Evolutionary conservation across 768 basidiomycete species (phyloP).

Genomic region (Filobasidium wieringae): DNA sequence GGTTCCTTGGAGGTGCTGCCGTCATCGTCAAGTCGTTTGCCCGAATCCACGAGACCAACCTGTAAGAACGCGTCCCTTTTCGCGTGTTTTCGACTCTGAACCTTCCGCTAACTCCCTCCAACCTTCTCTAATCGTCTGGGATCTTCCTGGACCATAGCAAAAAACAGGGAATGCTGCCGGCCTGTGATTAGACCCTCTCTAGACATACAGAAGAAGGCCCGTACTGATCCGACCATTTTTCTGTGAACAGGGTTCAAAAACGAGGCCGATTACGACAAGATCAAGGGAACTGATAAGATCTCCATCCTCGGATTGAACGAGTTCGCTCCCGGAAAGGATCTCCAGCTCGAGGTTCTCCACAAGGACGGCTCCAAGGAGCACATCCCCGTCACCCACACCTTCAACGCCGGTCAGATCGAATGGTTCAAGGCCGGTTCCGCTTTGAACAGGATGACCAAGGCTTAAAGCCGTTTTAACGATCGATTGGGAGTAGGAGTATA

Average conservation of each 20-base stretch:
- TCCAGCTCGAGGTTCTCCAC: slow-evolving; percentile 73
- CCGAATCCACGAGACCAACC: slow-evolving; percentile 65
- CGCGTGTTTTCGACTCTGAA: slow-evolving; percentile 9
- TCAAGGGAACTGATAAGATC: slow-evolving; percentile 74
- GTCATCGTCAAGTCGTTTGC: slow-evolving; percentile 95
- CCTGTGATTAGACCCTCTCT: neutral
- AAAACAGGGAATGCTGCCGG: slow-evolving; percentile 89
- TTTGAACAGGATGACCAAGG: slow-evolving; percentile 39
- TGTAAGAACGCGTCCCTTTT: slow-evolving; percentile 4
- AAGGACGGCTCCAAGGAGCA: slow-evolving; percentile 65
- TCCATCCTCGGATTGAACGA: slow-evolving; percentile 76
- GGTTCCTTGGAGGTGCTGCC: slow-evolving; percentile 56
- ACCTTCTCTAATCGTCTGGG: slow-evolving; percentile 64
- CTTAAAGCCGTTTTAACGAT: too few relatives aligned
- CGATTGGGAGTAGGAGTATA: too few relatives aligned
- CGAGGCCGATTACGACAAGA: slow-evolving; percentile 86
- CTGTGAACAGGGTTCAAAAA: slow-evolving; percentile 53
- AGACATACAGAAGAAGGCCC: neutral
- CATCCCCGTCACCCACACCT: slow-evolving; percentile 73
- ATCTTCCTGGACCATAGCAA: too few relatives aligned
- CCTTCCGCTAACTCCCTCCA: slow-evolving; percentile 10
- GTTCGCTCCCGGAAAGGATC: slow-evolving; percentile 84
- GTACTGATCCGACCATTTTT: neutral
- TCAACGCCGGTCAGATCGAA: slow-evolving; percentile 92
- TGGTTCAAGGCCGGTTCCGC: slow-evolving; percentile 95